Base-by-base conservation (phyloP, 768 basidiomycete species). In the Termitomyces sp. region DNA sequence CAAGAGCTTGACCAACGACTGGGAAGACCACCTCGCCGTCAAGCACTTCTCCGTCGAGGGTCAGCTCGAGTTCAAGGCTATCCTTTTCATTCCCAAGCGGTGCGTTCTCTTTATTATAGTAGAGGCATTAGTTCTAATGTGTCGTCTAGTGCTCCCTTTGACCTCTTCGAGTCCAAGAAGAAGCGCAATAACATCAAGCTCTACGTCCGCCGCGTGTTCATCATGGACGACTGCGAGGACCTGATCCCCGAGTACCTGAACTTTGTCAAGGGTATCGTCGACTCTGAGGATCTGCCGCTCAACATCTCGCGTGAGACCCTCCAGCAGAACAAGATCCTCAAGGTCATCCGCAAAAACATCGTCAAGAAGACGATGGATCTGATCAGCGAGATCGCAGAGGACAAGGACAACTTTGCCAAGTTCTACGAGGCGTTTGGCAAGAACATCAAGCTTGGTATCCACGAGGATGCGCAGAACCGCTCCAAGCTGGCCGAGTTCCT, bases 181-280 rank as follows among this genome's bases (percentile, higher is more conserved):
- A 98, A 98, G 87, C 93, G 96, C 70, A 98, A 98, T 86, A 98
- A 98, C 90, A 98, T 99, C 85, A 99, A 99, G 81, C 95, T 99
- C 74, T 99, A 98, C 73, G 97, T 99, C 68, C 93, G 97, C 82
- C 94, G 97, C 58, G 96, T 98, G 70, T 98, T 99, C 84, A 98
- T 99, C 85, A 98, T 97, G 93, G 97, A 99, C 78, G 95, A 97
- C 77, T 98, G 96, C 74, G 96, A 98, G 81, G 97, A 99, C 71
- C 82, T 97, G 72, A 98, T 96, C 71, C 96, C 96, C 67, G 96
- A 98, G 75, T 98, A 98, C 84, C 93, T 98, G 76, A 98, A 98
- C 84, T 98, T 98, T 75, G 87, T 98, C 80, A 97, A 97, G 86
- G 94, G 94, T 83, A 98, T 99, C 73, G 97, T 99, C 78, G 96